Percentiles rank a stretch among this genome's conserved stretches.
phyloP scores from a whole-genome alignment of 2,329 filamentous ascomycete genomes.

The Epichloe sibirici region DNA sequence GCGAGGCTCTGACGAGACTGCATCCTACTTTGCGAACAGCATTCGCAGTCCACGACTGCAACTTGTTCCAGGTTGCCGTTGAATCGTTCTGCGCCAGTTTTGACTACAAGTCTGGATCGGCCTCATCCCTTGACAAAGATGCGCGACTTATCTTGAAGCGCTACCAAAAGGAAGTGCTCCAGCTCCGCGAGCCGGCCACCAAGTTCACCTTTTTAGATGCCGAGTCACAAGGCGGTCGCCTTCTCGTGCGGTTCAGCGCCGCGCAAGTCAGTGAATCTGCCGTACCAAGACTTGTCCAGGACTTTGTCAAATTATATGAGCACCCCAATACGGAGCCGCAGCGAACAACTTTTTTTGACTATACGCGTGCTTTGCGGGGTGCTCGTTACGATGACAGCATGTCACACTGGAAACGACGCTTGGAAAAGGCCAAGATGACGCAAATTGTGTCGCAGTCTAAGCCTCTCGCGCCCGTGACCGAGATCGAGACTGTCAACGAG shows the following conservation, averaged over 20 bases:
- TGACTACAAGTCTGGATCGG: conserved; percentile 27
- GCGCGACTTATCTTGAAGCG: conserved; percentile 30
- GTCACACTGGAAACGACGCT: conserved; percentile 33
- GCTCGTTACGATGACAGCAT: conserved; percentile 25
- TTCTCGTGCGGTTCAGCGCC: conserved; percentile 35
- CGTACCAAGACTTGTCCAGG: conserved; percentile 32
- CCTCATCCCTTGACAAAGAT: conserved; percentile 25
- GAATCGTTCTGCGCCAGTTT: conserved; percentile 32
- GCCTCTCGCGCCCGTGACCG: conserved; percentile 26
- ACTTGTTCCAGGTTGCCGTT: conserved; percentile 36
- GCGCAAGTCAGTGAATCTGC: conserved; percentile 38
- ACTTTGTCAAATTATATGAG: conserved; percentile 35
- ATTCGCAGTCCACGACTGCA: conserved; percentile 34
- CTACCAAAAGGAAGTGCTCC: conserved; percentile 27
- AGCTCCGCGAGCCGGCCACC: conserved; percentile 32
- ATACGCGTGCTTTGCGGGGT: conserved; percentile 27
- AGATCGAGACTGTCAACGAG: conserved; percentile 27
- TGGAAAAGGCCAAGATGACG: conserved; percentile 35
- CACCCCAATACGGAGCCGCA: conserved; percentile 20
- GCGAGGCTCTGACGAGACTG: conserved; percentile 28
- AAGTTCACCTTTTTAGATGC: conserved; percentile 39
- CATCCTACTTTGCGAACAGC: conserved; percentile 43
- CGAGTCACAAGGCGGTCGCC: conserved; percentile 32
- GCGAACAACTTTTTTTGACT: conserved; percentile 35
- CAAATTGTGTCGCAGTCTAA: conserved; percentile 29